Evolutionary conservation across 495 filamentous ascomycete species (phyloP).

Genomic region (Penicillium arizonense): DNA sequence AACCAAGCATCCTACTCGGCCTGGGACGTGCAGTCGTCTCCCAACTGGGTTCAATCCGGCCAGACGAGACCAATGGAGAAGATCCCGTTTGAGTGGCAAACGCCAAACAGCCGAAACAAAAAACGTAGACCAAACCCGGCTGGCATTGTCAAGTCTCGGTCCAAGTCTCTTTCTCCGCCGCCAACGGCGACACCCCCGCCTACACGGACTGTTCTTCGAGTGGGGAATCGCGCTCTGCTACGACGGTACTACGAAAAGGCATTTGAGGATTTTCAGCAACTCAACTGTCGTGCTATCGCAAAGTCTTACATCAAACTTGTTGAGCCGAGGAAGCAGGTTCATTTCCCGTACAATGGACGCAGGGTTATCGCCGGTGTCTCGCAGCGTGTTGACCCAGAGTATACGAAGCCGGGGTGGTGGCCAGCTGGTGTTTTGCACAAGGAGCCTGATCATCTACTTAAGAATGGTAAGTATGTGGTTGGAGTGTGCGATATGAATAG

Average conservation of each 20-base stretch:
- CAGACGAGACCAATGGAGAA: slow-evolving; percentile 20
- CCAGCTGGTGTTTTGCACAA: slow-evolving; percentile 63
- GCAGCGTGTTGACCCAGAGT: slow-evolving; percentile 38
- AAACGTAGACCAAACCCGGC: slow-evolving; percentile 24
- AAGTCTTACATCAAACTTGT: slow-evolving; percentile 83
- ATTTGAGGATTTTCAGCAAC: slow-evolving; percentile 45
- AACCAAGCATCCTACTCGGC: slow-evolving; percentile 11
- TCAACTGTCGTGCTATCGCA: slow-evolving; percentile 52
- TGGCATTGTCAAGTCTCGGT: slow-evolving; percentile 12
- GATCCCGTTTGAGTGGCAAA: slow-evolving; percentile 41
- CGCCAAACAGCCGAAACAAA: slow-evolving; percentile 29
- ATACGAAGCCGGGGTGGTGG: slow-evolving; percentile 74
- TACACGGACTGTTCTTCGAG: slow-evolving; percentile 44
- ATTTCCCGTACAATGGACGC: slow-evolving; percentile 72
- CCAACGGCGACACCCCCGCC: slow-evolving; percentile 15
- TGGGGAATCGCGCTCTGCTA: slow-evolving; percentile 56
- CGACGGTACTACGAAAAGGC: slow-evolving; percentile 60
- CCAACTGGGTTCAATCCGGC: slow-evolving; percentile 21
- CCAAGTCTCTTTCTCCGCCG: slow-evolving; percentile 25
- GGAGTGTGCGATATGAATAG: not conserved
- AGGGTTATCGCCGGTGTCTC: slow-evolving; percentile 41
- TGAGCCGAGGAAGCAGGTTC: slow-evolving; percentile 82
- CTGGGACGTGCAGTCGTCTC: slow-evolving; percentile 18
- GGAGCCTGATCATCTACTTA: slow-evolving; percentile 79
- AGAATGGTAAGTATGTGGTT: slow-evolving; percentile 55